These are phyloP conservation scores for Porosira glacialis DNA, from an alignment of 352 stramenopile genomes.

Conservation along the genomic window DNA sequence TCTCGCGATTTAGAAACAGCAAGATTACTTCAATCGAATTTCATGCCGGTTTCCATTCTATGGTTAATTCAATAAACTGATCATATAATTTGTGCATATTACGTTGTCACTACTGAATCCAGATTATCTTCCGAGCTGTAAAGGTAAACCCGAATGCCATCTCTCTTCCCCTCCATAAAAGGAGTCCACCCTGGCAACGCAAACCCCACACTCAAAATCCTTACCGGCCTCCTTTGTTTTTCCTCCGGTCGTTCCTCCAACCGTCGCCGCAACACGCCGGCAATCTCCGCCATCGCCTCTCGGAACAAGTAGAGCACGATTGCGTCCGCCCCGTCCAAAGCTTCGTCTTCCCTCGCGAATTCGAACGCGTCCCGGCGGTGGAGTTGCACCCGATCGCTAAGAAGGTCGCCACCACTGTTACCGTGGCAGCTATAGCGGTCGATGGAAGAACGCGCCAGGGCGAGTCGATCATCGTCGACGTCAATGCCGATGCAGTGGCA, in stretches of 20 bases:
- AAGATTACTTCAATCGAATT: no score
- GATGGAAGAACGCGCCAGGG: conserved; percentile 24
- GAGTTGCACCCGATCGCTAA: conserved; percentile 23
- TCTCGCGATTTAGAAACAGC: no score
- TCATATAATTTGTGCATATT: no score
- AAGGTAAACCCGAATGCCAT: conserved; percentile 28
- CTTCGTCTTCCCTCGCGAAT: conserved; percentile 22
- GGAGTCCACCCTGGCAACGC: conserved; percentile 29
- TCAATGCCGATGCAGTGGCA: conserved; percentile 53
- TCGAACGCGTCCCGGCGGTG: conserved; percentile 42
- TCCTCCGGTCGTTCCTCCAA: neutral
- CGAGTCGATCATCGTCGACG: conserved; percentile 38
- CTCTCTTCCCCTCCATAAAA: conserved; percentile 12
- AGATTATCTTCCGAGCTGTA: no score
- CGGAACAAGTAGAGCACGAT: conserved; percentile 56
- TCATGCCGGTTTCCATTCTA: no score
- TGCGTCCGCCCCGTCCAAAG: conserved; percentile 28
- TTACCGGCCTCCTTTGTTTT: neutral
- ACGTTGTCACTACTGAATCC: no score
- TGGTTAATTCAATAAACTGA: no score
- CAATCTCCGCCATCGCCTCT: conserved; percentile 45
- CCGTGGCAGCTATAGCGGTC: no score
- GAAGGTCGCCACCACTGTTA: no score
- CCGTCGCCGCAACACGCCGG: conserved; percentile 20
- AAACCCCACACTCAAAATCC: conserved; percentile 42